Evolutionary conservation across 2,329 filamentous ascomycete species (phyloP).

Genomic region (Colletotrichum echinochloae): DNA sequence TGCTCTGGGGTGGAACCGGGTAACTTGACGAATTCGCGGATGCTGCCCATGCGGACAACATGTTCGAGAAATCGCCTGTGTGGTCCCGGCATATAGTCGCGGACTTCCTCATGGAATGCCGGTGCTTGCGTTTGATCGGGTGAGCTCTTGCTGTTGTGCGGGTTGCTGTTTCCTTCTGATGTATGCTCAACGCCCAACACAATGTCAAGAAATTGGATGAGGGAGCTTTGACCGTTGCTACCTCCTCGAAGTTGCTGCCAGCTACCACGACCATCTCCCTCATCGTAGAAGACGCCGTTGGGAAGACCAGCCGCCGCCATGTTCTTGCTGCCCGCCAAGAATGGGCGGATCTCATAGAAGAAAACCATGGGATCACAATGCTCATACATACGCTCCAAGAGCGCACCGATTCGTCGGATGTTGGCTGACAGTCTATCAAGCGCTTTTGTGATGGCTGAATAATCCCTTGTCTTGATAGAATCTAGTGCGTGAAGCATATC

Average conservation of each 20-base stretch:
- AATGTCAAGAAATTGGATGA: constrained; percentile 94
- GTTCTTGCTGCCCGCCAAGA: constrained; percentile 90
- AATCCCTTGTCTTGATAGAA: constrained; percentile 72
- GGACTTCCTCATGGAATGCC: constrained; percentile 74
- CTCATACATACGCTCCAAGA: constrained; percentile 90
- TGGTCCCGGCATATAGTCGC: constrained; percentile 88
- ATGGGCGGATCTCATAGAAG: constrained; percentile 89
- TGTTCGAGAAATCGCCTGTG: constrained; percentile 84
- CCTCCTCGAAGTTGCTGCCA: constrained; percentile 89
- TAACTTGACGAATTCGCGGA: constrained; percentile 74
- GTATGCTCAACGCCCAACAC: constrained; percentile 85
- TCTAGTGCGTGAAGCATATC: constrained; percentile 82
- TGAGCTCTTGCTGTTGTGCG: constrained; percentile 42
- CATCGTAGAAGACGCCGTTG: constrained; percentile 85
- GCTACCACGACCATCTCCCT: constrained; percentile 71
- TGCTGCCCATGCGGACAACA: constrained; percentile 77
- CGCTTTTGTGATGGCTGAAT: constrained; percentile 68
- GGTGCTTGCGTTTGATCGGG: constrained; percentile 40
- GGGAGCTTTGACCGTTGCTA: constrained; percentile 91
- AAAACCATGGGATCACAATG: constrained; percentile 88
- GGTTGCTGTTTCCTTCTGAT: constrained; percentile 52
- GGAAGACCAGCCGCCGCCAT: constrained; percentile 89
- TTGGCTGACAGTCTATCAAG: constrained; percentile 74
- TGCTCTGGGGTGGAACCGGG: constrained; percentile 66
- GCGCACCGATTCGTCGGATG: constrained; percentile 73